Percentiles rank a stretch among this genome's conserved stretches.
These are phyloP conservation scores for Heritiera littoralis DNA, from an alignment of 345 rosid species.

Conservation along the genomic window DNA sequence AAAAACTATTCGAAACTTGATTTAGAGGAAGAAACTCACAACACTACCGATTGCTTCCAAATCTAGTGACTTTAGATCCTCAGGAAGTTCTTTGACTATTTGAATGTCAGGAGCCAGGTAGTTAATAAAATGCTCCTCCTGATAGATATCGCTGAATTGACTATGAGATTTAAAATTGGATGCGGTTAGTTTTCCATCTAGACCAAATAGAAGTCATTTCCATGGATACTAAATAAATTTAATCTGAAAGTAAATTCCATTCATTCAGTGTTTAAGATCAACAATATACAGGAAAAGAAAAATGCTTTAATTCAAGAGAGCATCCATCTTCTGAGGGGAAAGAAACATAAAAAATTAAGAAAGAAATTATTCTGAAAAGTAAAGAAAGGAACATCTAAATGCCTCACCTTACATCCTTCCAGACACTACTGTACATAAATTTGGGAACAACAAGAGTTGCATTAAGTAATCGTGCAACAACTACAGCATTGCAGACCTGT, in stretches of 20 bases:
- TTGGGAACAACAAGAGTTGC: conserved; percentile 89
- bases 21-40: conserved; percentile 54
- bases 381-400: conserved; percentile 25
- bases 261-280: not conserved
- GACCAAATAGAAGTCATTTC: conserved; percentile 20
- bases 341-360: not conserved
- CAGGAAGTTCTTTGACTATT: conserved; percentile 80
- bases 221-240: conserved; percentile 13
- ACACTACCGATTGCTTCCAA: conserved; percentile 86
- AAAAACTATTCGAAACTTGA: not conserved
- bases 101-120: conserved; percentile 79
- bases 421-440: conserved; percentile 92
- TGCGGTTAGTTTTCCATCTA: conserved; percentile 28
- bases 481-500: conserved; percentile 95
- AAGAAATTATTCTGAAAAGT: not conserved
- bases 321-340: not conserved
- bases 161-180: conserved; percentile 38
- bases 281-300: not conserved
- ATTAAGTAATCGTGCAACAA: conserved; percentile 76
- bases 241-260: conserved; percentile 10
- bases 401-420: conserved; percentile 87
- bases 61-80: conserved; percentile 75
- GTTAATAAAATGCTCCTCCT: conserved; percentile 79
- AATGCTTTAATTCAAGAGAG: not conserved
- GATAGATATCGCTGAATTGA: conserved; percentile 91